These are phyloP conservation scores for Seiridium unicorne DNA, from an alignment of 2,329 filamentous ascomycete genomes.

Conservation along the genomic window DNA sequence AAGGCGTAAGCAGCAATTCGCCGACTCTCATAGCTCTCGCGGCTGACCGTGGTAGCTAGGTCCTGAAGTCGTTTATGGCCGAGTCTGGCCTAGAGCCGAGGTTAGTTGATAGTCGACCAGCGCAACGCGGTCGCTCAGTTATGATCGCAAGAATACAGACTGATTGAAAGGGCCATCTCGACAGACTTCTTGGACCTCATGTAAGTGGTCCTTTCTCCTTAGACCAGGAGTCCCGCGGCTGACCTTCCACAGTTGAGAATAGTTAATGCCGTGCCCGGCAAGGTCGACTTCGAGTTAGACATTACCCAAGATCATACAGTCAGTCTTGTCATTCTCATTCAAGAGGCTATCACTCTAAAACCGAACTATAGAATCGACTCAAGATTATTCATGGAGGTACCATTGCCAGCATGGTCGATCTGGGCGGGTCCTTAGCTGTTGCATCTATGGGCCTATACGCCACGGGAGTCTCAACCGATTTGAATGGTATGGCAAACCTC, in stretches of 20 bases:
- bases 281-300: conserved; percentile 73
- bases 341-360: conserved; percentile 2
- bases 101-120: conserved; percentile 43
- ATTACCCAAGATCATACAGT: conserved; percentile 76
- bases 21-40: conserved; percentile 9
- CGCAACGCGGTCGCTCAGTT: background rate
- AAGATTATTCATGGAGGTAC: conserved; percentile 77
- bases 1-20: conserved; percentile 47
- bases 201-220: conserved; percentile 24
- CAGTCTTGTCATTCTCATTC: conserved; percentile 19
- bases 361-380: conserved; percentile 62
- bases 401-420: conserved; percentile 71
- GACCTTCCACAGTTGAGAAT: conserved; percentile 59
- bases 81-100: conserved; percentile 87
- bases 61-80: conserved; percentile 80
- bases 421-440: conserved; percentile 64
- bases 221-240: background rate
- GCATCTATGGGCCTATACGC: conserved; percentile 62
- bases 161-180: background rate
- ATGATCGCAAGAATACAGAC: background rate
- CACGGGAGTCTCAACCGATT: conserved; percentile 64
- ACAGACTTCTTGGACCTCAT: conserved; percentile 39
- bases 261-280: conserved; percentile 61
- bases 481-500: conserved; percentile 49
- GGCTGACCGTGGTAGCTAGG: conserved; percentile 45